Conservation (phyloP, 1,284 basidiomycete species). For the Calocybe gambosa region DNA sequence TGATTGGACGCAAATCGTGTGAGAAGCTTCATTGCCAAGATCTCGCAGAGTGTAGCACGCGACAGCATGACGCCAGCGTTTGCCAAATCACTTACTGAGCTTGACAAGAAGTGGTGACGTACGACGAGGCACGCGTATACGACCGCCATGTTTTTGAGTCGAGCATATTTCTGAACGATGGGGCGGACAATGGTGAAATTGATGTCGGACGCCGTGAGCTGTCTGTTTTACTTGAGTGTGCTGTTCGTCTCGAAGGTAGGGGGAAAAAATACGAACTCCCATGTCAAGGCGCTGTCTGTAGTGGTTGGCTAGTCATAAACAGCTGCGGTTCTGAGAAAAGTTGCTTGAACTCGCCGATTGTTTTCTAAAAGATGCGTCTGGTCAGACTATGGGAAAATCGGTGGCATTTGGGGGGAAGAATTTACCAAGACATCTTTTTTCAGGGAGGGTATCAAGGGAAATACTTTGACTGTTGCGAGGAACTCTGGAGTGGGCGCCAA, state of each 20-base stretch:
- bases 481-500: conserved; percentile 51
- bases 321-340: conserved; percentile 1
- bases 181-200: conserved; percentile 81
- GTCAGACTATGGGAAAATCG: conserved; percentile 9
- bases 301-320: conserved; percentile 15
- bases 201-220: conserved; percentile 77
- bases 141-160: conserved; percentile 63
- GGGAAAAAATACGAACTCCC: conserved; percentile 56
- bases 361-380: conserved; percentile 35
- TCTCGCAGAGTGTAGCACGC: conserved; percentile 67
- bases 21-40: conserved; percentile 82
- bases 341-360: conserved; percentile 35
- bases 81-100: conserved; percentile 61
- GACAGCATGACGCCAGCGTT: conserved; percentile 63
- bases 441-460: conserved; percentile 66
- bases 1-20: conserved; percentile 66
- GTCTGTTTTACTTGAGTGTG: conserved; percentile 34
- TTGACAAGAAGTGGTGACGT: conserved; percentile 36
- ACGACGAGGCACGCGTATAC: conserved; percentile 71
- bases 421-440: conserved; percentile 65
- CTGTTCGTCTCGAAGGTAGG: conserved; percentile 1
- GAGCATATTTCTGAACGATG: conserved; percentile 73
- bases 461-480: conserved; percentile 61
- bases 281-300: conserved; percentile 70
- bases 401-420: conserved; percentile 11